These are phyloP conservation scores for Knufia fluminis DNA, from an alignment of 2,329 filamentous ascomycete species.

Conservation along the genomic window DNA sequence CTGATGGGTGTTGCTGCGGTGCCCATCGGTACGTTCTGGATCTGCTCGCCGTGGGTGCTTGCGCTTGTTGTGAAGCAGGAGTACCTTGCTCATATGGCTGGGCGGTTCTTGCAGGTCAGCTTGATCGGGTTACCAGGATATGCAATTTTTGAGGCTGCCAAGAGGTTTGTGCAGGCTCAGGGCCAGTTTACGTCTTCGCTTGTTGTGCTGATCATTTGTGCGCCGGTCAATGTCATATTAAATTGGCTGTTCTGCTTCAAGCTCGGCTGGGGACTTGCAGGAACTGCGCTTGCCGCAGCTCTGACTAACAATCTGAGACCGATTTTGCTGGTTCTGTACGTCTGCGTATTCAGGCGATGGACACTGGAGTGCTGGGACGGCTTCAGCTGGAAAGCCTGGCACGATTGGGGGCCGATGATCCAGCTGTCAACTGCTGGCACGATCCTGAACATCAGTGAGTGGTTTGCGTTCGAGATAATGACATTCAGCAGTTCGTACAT, in stretches of 20 bases:
- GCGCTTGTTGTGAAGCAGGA: conserved; percentile 52
- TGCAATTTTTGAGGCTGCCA: conserved; percentile 57
- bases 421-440: conserved; percentile 68
- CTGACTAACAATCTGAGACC: conserved; percentile 60
- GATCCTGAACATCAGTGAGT: conserved; percentile 76
- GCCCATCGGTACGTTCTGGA: conserved; percentile 57
- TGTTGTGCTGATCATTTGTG: conserved; percentile 66
- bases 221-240: conserved; percentile 61
- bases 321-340: conserved; percentile 52
- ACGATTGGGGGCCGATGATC: conserved; percentile 66
- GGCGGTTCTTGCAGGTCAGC: conserved; percentile 55
- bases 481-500: conserved; percentile 63
- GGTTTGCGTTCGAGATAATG: conserved; percentile 72
- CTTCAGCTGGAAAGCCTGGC: conserved; percentile 52
- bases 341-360: conserved; percentile 33
- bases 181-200: conserved; percentile 63
- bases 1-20: conserved; percentile 57
- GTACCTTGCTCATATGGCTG: conserved; percentile 55
- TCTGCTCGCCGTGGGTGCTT: conserved; percentile 51
- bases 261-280: conserved; percentile 54
- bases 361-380: conserved; percentile 60
- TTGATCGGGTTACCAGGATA: conserved; percentile 61
- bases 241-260: conserved; percentile 57
- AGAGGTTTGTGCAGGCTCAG: conserved; percentile 70
- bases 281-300: conserved; percentile 59